Base-by-base conservation (phyloP, 345 rosid species). In the Melaleuca alternifolia region DNA sequence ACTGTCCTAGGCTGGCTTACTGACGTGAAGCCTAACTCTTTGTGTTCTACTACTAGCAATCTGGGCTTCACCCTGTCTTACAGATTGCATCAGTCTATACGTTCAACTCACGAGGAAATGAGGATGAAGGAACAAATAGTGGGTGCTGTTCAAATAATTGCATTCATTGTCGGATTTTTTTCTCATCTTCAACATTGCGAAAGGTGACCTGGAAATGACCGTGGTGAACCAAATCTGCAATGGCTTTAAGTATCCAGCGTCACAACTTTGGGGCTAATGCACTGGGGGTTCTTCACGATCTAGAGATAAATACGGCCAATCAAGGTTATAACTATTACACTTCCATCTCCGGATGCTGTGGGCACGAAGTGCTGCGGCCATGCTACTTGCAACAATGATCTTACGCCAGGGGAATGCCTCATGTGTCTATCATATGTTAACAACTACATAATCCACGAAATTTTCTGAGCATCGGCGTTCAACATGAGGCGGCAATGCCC, bases 101-200 rank as follows among this genome's bases (percentile, higher is more conserved):
- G 10, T 56, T 56, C 61, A 56, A 23, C 61, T 10, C 61, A 56
- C 61, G n/a, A 8, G 3, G 7, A 28, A 65, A 7, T 65, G 77
- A 30, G 44, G 77, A 2, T 8, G 46, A 30, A 23, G 30, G 76
- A 15, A 62, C 76, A 1, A 65, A 30, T 30, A 0, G 44, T 1
- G 46, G 77, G 6, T 16, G 46, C 24, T 16, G 23, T 37, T 65
- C 44, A 37, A 4, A 33, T 33, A 33, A 11, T 65, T 0, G 77
- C 24, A 4, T 33, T 33, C 46, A 30, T 65, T 3, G 12, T 65
- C 24, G 12, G 77, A 37, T 4, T 8, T 37, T 14, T 65, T 2
- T n/a, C 12, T 1, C 24, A 4, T 65, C 33, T 65, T 33, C 12
- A 1, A 4, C 5, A 1, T 16, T 0, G 6, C 6, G 0, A 65